These are phyloP conservation scores for Penicillium thymicola DNA, from an alignment of 2,329 filamentous ascomycete genomes.

Conservation along the genomic window DNA sequence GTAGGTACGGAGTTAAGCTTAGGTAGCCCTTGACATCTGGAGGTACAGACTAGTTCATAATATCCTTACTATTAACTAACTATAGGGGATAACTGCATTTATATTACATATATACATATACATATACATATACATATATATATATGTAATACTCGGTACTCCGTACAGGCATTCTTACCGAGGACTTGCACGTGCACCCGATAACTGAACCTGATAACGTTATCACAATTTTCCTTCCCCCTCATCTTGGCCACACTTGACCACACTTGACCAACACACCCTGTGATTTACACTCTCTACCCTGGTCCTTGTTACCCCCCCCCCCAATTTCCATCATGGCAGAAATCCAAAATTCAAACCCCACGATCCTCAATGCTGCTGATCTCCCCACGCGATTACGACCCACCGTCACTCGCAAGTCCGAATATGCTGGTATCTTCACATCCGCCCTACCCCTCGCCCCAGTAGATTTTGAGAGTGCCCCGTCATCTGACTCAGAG, in stretches of 20 bases:
- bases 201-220: not conserved
- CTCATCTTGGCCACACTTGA: not conserved
- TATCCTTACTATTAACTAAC: not conserved
- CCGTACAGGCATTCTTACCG: not conserved
- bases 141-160: not conserved
- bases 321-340: conserved; percentile 26
- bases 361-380: conserved; percentile 81
- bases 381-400: conserved; percentile 77
- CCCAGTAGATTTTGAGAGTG: conserved; percentile 43
- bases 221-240: conserved; percentile 7
- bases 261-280: not conserved
- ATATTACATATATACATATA: not conserved
- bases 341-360: conserved; percentile 63
- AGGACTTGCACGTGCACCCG: not conserved
- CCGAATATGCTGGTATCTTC: conserved; percentile 47
- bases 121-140: too few relatives aligned
- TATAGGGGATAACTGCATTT: not conserved
- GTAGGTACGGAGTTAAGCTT: not conserved
- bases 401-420: conserved; percentile 41
- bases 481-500: conserved; percentile 35
- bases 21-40: too few relatives aligned
- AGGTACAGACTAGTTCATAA: not conserved
- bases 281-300: not conserved
- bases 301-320: not conserved
- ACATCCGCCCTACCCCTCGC: conserved; percentile 49